These are phyloP conservation scores for Cucurbita argyrosperma DNA, from an alignment of 306 rosid genomes.

Conservation along the genomic window DNA sequence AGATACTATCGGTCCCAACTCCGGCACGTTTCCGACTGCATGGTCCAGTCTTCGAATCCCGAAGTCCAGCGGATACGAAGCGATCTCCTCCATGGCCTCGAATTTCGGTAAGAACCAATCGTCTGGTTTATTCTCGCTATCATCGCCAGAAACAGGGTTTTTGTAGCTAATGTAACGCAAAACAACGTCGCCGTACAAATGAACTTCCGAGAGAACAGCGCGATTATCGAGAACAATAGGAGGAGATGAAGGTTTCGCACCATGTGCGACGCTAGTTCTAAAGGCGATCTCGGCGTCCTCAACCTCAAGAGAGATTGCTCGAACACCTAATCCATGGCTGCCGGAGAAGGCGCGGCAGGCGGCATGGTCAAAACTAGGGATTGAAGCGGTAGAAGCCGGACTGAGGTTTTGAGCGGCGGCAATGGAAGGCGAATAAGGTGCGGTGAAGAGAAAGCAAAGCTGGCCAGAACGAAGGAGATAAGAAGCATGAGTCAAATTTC, in stretches of 20 bases:
- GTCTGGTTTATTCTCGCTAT: constrained; percentile 12
- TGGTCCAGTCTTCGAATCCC: constrained; percentile 73
- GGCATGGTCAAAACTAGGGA: constrained; percentile 44
- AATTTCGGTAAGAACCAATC: constrained; percentile 57
- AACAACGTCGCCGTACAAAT: constrained; percentile 79
- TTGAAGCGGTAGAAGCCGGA: constrained; percentile 26
- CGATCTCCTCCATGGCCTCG: constrained; percentile 25
- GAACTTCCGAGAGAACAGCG: constrained; percentile 42
- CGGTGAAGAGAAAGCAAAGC: constrained; percentile 77
- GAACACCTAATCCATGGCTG: constrained; percentile 65
- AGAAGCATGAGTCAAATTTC: constrained; percentile 62
- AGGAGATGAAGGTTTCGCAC: constrained; percentile 31
- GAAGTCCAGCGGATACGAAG: constrained; percentile 39
- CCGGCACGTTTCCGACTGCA: constrained; percentile 82
- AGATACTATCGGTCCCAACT: constrained; percentile 23
- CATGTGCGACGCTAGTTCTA: constrained; percentile 39
- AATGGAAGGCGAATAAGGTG: constrained; percentile 59
- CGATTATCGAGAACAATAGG: constrained; percentile 35
- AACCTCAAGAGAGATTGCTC: constrained; percentile 64
- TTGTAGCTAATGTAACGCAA: constrained; percentile 60
- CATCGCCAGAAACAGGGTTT: neutral
- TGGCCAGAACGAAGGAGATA: constrained; percentile 82
- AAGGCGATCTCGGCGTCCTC: constrained; percentile 54
- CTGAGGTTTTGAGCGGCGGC: constrained; percentile 9
- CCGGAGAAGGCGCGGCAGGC: constrained; percentile 41